Base-by-base conservation (phyloP, 148 eudicot species). In the Persicaria tinctoria region DNA sequence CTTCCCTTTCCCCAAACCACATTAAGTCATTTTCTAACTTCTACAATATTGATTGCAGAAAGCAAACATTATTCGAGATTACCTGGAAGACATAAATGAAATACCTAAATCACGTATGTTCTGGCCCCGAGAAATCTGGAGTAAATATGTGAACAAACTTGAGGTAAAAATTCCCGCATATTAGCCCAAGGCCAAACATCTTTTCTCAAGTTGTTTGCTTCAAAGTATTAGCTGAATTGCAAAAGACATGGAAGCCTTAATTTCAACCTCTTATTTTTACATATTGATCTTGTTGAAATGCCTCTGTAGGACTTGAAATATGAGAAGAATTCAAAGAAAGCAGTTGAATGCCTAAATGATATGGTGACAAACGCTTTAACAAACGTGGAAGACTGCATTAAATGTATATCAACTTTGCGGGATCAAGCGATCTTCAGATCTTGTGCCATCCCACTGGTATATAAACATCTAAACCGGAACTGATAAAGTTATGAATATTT, bases 81-180 rank as follows among this genome's bases (percentile, higher is more conserved):
- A 91, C 82, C 80, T 94, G 73, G 98, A 94, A 86, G 98, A 94
- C 73, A 94, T 94, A 77, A 90, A 90, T 55, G 98, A 94, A 86
- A 87, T 94, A 70, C 98, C 98, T 57, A 91, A 90, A 88, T 88
- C 86, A n/a, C 98, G 97, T 18, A 91, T 94, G 98, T 91, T 91
- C 82, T 94, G 98, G 98, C 98, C 98, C 74, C 93, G 92, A 13
- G 81, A 94, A 77, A 94, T 90, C 27, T 94, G 98, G 98, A 82
- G 87, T 79, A 91, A 92, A 85, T 94, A 91, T 81, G 98, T 87
- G 13, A 63, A 87, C 81, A 91, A 90, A 83, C 91, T 94, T 60
- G 98, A 94, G 98, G 98, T 91, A 46, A 56, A 80, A 75, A 64
- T 54, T 51, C 59, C 41, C 41, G 41, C 41, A 32, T 32, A 32